phyloP scores from a whole-genome alignment of 352 stramenopile species.

The Globisporangium abappressorium region DNA sequence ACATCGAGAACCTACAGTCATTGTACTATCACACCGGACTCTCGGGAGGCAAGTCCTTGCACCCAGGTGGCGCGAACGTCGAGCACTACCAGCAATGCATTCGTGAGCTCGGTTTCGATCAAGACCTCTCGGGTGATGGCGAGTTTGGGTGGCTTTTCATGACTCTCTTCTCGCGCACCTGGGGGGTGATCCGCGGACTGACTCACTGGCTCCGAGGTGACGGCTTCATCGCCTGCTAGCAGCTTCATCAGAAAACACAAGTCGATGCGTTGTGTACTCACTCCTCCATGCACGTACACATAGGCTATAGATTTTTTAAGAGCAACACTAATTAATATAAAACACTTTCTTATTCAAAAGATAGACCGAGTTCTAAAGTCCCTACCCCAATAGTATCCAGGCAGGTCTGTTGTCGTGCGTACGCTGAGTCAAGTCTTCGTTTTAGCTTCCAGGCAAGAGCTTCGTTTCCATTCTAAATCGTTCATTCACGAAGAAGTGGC shows the following conservation, averaged over 20 bases:
- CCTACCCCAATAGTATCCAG: too few relatives aligned
- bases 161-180: constrained; percentile 37
- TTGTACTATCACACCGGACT: constrained; percentile 33
- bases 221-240: constrained; percentile 38
- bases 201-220: constrained; percentile 22
- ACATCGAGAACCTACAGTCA: constrained; percentile 23
- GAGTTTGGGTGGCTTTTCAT: constrained; percentile 43
- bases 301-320: too few relatives aligned
- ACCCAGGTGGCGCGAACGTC: constrained; percentile 50
- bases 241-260: neutral
- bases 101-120: constrained; percentile 35
- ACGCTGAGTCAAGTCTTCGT: too few relatives aligned
- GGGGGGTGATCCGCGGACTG: constrained; percentile 29
- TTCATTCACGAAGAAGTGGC: too few relatives aligned
- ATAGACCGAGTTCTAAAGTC: too few relatives aligned
- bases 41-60: constrained; percentile 28
- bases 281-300: too few relatives aligned
- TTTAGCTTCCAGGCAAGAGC: too few relatives aligned
- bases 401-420: too few relatives aligned
- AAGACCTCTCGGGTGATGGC: constrained; percentile 43
- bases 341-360: too few relatives aligned
- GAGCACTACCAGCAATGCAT: constrained; percentile 65
- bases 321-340: too few relatives aligned
- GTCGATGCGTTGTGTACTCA: neutral
- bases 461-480: too few relatives aligned